Conservation (phyloP, 192 early-diverging fungal genomes). For the Coemansia sp. region DNA sequence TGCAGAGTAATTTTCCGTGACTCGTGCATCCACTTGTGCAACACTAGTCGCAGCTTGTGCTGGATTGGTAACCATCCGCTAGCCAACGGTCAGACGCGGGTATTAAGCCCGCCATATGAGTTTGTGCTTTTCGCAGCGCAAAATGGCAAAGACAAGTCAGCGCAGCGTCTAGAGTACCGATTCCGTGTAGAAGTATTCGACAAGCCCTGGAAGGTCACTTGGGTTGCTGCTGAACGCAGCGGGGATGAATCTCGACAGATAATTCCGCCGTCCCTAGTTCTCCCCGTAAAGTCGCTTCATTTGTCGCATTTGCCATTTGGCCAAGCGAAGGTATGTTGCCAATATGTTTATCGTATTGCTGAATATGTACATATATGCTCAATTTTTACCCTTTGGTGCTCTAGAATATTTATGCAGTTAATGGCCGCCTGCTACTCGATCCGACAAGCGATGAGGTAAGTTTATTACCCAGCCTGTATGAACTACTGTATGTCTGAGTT, state of each 20-base stretch:
- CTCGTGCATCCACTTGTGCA: conserved; percentile 21
- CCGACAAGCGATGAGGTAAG: conserved; percentile 11
- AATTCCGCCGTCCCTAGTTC: conserved; percentile 29
- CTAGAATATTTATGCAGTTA: conserved; percentile 25
- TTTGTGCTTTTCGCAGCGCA: conserved; percentile 14
- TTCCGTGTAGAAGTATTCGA: conserved; percentile 23
- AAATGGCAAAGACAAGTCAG: neutral
- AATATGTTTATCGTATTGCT: neutral
- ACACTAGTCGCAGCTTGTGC: conserved; percentile 22
- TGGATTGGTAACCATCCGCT: conserved; percentile 23
- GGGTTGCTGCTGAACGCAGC: conserved; percentile 5
- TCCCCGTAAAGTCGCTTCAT: conserved; percentile 36
- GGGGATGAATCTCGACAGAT: neutral
- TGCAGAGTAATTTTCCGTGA: conserved; percentile 29
- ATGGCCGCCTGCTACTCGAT: conserved; percentile 25
- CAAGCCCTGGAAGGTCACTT: conserved; percentile 45
- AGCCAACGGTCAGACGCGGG: conserved; percentile 6
- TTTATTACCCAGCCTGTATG: neutral
- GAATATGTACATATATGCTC: neutral
- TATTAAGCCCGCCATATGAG: conserved; percentile 19
- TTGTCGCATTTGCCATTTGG: conserved; percentile 30
- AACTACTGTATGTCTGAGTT: no score
- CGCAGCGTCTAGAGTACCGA: conserved; percentile 7
- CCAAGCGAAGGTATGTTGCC: conserved; percentile 13
- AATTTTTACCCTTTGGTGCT: neutral